Base-by-base conservation (phyloP, 2,329 filamentous ascomycete species). In the Diaporthe capsici region DNA sequence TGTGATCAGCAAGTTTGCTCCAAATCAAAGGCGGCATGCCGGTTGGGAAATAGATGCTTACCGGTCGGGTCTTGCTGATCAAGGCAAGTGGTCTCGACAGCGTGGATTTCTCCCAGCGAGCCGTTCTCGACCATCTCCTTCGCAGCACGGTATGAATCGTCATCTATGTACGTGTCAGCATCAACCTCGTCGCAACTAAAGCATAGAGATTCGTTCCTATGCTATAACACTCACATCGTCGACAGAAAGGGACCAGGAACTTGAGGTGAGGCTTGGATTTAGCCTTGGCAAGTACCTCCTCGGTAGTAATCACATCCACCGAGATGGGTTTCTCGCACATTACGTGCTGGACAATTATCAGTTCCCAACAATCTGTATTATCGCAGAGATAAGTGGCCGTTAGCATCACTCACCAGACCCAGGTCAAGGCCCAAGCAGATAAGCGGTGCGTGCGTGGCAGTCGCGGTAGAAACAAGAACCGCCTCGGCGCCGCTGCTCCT, bases 401-500 rank as follows among this genome's bases (percentile, higher is more conserved):
- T 25, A 6, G 68, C 0, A 44, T 7, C n/a, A 72, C 75, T 61
- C 58, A 75, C 75, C 6, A 77, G 73, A 22, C 74, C 77, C 12
- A 79, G 71, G 51, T 81, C 79, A 58, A 81, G 78, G 39, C 72
- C 79, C 72, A 77, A 49, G 20, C 75, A 71, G 65, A 81, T 81
- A 34, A 81, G 76, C 15, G 80, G 77, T 20, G 81, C 81, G 31
- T 82, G 81, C 2, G 80, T 82, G 13, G 81, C 80, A 13, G 81
- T 82, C 12, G 80, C 81, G 8, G 81, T 82, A 20, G 79, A 80
- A 72, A 82, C 81, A 34, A 81, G 79, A 22, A 82, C 80, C 13
- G 80, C 81, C 68, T 81, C 76, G 22, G 78, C 80, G 65, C 81
- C 81, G 51, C 79, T 77, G 77, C 80, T 80, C 72, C 67, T 80